A percentile compares a stretch with the other conserved stretches of the same genome.
Conservation (phyloP, 148 eudicot genomes). For the Camellia sinensis region DNA sequence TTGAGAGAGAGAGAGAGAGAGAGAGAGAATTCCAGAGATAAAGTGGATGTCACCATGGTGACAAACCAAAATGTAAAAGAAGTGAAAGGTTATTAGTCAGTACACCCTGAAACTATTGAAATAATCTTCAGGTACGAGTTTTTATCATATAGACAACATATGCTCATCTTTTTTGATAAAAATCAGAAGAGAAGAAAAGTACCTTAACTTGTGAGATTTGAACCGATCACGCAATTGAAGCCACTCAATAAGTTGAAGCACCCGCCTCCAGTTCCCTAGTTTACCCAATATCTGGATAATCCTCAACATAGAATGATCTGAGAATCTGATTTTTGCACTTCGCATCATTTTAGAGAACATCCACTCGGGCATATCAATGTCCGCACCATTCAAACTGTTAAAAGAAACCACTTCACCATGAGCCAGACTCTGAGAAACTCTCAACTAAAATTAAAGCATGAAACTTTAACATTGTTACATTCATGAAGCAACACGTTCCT, state of each 20-base stretch:
- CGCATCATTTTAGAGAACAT: constrained; percentile 86
- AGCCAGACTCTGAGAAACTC: constrained; percentile 12
- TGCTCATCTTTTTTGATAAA: not conserved
- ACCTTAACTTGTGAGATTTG: constrained; percentile 76
- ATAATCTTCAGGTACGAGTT: not conserved
- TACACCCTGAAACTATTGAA: not conserved
- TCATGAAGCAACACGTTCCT: not conserved
- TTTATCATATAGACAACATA: not conserved
- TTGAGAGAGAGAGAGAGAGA: not conserved
- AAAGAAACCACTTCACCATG: constrained; percentile 36
- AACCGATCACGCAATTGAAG: constrained; percentile 81
- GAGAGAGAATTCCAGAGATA: not conserved
- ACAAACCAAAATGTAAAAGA: not conserved
- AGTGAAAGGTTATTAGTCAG: not conserved
- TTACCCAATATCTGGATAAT: constrained; percentile 88
- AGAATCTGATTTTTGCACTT: constrained; percentile 74
- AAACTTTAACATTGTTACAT: not conserved
- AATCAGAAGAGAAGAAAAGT: constrained; percentile 3
- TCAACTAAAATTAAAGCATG: not conserved
- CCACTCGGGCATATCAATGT: constrained; percentile 85
- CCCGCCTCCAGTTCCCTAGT: constrained; percentile 82
- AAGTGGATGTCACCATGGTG: constrained; percentile 5
- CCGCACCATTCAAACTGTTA: constrained; percentile 78
- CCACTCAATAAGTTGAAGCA: constrained; percentile 92
- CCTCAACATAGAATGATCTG: constrained; percentile 81